These are phyloP conservation scores for Corylus americana DNA, from an alignment of 306 rosid genomes.

Conservation along the genomic window DNA sequence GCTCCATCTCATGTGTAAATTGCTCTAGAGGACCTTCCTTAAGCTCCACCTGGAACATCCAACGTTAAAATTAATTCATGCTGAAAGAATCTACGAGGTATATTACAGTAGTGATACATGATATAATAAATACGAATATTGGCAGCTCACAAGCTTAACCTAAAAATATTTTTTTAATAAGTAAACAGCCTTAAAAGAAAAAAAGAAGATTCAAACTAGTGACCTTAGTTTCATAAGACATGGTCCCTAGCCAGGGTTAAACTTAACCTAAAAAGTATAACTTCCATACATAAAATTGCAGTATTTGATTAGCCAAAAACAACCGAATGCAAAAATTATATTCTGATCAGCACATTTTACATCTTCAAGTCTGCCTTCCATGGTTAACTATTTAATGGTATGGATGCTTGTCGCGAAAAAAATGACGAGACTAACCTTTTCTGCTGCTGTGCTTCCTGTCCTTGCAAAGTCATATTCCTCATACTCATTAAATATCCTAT, in stretches of 20 bases:
- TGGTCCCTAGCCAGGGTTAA: too few relatives aligned
- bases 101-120: too few relatives aligned
- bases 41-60: slow-evolving; percentile 73
- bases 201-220: too few relatives aligned
- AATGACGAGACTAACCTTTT: slow-evolving; percentile 50
- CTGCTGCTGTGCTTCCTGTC: slow-evolving; percentile 74
- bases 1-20: slow-evolving; percentile 97
- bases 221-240: too few relatives aligned
- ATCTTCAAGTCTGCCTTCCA: background rate
- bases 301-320: background rate
- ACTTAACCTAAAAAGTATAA: background rate
- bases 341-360: background rate
- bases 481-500: slow-evolving; percentile 77
- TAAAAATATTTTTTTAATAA: background rate
- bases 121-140: background rate
- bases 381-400: background rate
- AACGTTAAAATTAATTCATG: background rate
- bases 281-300: background rate
- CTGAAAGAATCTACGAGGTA: background rate
- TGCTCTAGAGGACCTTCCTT: slow-evolving; percentile 92
- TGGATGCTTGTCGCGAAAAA: background rate
- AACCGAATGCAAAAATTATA: background rate
- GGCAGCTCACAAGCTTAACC: background rate
- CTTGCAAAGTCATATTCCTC: slow-evolving; percentile 87
- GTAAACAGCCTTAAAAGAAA: too few relatives aligned